Base-by-base conservation (phyloP, 768 basidiomycete genomes). In the Hygrocybe punicea region DNA sequence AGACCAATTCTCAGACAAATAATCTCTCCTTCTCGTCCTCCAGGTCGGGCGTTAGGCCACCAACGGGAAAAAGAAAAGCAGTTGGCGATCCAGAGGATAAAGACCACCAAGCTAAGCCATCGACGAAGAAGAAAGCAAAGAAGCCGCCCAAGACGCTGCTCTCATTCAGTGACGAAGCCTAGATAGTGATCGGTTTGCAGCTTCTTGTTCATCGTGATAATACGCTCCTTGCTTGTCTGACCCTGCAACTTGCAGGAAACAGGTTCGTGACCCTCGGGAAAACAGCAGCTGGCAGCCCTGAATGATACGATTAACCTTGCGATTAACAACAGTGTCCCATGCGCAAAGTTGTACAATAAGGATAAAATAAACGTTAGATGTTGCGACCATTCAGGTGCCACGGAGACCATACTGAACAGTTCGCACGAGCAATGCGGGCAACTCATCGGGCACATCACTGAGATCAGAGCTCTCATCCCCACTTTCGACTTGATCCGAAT, bases 161-260 rank as follows among this genome's bases (percentile, higher is more conserved):
- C 7, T 86, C 84, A 0, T 86, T 86, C 59, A 81, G 78, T 9
- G 84, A 85, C 60, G 83, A 83, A 55, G 73, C 81, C 39, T 83
- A 51, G 49, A 17, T 23, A 19, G 14, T 42, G 36, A 37, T 37
- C 36, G 9, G n/a, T 37, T 37, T n/a, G n/a, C n/a, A n/a, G n/a
- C n/a, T n/a, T n/a, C n/a, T n/a, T n/a, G n/a, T n/a, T n/a, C n/a
- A n/a, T n/a, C n/a, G n/a, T n/a, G n/a, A n/a, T n/a, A n/a, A n/a
- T n/a, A n/a, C n/a, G n/a, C n/a, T n/a, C n/a, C n/a, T n/a, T n/a
- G n/a, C n/a, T n/a, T n/a, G n/a, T n/a, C n/a, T n/a, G n/a, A n/a
- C n/a, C n/a, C n/a, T n/a, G n/a, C n/a, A n/a, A n/a, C n/a, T n/a
- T n/a, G n/a, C n/a, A n/a, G n/a, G n/a, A n/a, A n/a, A n/a, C n/a